Base-by-base conservation (phyloP, 1,284 basidiomycete species). In the Pseudozyma sp. region DNA sequence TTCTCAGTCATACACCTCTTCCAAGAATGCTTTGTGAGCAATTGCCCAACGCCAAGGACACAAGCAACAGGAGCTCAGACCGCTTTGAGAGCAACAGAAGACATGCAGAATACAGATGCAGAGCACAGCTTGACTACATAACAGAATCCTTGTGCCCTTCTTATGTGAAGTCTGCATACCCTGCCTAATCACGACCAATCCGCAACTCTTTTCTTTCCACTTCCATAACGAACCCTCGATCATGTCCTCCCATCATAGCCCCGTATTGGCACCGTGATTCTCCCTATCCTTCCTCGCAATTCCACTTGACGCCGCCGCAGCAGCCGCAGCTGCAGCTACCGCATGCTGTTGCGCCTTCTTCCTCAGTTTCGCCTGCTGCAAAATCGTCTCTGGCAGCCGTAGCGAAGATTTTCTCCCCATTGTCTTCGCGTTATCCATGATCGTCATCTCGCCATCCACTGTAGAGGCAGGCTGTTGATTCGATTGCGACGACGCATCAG, bases 261-360 rank as follows among this genome's bases (percentile, higher is more conserved):
- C 31, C 16, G 25, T 47, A 35, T 44, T 8, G 18, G 54, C 54
- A 16, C 44, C 47, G 25, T n/a, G 39, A 34, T 58, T 58, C 44
- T 62, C 65, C 18, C 62, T 21, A 47, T 69, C 61, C 54, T 69
- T 73, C 25, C 70, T 44, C 9, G 70, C 70, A 31, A 73, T 65
- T 4, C 65, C 70, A 50, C 65, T 73, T 6, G 49, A 25, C 0
- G 61, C 70, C 1, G 70, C 70, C 5, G 59, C 64, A 14, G 52
- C 49, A 1, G 64, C 70, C 5, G 59, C 70, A 13, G 64, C 64
- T 6, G 54, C 65, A 9, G 42, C 61, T 9, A 48, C 48, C 3
- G 42, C 51, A 19, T 64, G 57, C 51, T 60, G 59, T n/a, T 60
- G 59, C 3, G 52, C 52, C 40, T 62, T 66, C 7, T 50, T 42